Evolutionary conservation across 106 monocot genomes (phyloP), one percentile per base, ranked within the genome.

Genomic region (Dendrobium officinale): DNA sequence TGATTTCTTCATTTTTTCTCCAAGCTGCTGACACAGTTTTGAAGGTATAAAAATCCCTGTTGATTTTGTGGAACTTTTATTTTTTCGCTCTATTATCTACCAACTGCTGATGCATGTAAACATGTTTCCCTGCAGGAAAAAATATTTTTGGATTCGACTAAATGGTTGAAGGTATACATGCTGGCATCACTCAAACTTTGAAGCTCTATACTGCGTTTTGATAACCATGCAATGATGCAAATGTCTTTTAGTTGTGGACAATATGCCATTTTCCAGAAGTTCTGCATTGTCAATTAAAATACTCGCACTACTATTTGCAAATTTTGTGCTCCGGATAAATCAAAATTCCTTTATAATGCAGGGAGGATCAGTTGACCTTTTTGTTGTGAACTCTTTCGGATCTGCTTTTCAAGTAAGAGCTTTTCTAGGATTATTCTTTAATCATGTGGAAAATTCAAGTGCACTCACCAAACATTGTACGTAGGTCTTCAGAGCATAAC

Each of bases 11-110:
- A 26, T 99, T 99, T 87, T 81, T 99, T 20, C 86, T 99, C 74
- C 98, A 99, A 88, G 98, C 98, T 67, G 92, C 98, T 79, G 98
- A 95, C 77, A 93, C 95, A n/a, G 92, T 99, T 6, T 82, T 93
- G 79, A 99, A 99, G 98, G 98, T 99, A 77, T 78, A 44, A 13
- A 72, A 20, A 74, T 49, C 2, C 70, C 29, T 80, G 67, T n/a
- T 66, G 49, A 77, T 26, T 26, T 66, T 66, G 18, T 68, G 80
- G 24, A 73, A 16, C n/a, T 55, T 78, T 2, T 17, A 76, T 33
- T 19, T 37, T 37, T 42, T 56, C 16, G 13, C 66, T 64, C 41
- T 27, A 37, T 61, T 16, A 73, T 73, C 37, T 54, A 73, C 43
- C 75, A 77, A 67, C 9, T 66, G 73, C 73, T 86, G 40, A 86